phyloP scores from a whole-genome alignment of 805 yeast genomes.

The Starmerella scarabaei region DNA sequence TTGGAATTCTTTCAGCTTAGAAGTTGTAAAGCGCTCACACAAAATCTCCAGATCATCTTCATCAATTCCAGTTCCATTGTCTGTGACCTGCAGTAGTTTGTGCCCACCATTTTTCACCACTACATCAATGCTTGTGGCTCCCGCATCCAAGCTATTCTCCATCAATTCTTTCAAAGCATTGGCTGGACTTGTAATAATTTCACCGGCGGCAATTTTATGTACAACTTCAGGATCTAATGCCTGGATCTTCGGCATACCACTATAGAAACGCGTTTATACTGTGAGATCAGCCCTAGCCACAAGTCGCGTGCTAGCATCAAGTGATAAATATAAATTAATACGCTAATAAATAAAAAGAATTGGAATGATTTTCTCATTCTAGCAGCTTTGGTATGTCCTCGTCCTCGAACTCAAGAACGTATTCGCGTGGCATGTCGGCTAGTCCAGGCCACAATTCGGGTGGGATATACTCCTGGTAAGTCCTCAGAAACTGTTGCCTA shows the following conservation, averaged over 20 bases:
- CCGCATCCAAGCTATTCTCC: slow-evolving; percentile 87
- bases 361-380: not conserved
- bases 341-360: not conserved
- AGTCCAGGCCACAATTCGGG: slow-evolving; percentile 39
- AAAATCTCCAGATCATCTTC: slow-evolving; percentile 59
- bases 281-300: too few relatives aligned
- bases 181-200: slow-evolving; percentile 83
- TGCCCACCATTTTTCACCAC: slow-evolving; percentile 86
- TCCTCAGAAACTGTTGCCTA: slow-evolving; percentile 34
- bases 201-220: slow-evolving; percentile 93
- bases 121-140: slow-evolving; percentile 59
- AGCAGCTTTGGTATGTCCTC: slow-evolving; percentile 17
- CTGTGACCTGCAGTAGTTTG: slow-evolving; percentile 72
- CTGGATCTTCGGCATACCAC: slow-evolving; percentile 11
- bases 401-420: slow-evolving; percentile 16
- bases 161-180: slow-evolving; percentile 87
- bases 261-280: too few relatives aligned
- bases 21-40: slow-evolving; percentile 89
- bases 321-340: too few relatives aligned
- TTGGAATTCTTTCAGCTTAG: slow-evolving; percentile 61
- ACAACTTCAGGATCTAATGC: slow-evolving; percentile 56
- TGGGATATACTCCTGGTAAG: slow-evolving; percentile 47
- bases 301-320: too few relatives aligned
- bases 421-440: slow-evolving; percentile 26
- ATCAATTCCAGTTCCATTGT: slow-evolving; percentile 73